These are phyloP conservation scores for Pseudogymnoascus destructans DNA, from an alignment of 2,329 filamentous ascomycete species.

Conservation along the genomic window DNA sequence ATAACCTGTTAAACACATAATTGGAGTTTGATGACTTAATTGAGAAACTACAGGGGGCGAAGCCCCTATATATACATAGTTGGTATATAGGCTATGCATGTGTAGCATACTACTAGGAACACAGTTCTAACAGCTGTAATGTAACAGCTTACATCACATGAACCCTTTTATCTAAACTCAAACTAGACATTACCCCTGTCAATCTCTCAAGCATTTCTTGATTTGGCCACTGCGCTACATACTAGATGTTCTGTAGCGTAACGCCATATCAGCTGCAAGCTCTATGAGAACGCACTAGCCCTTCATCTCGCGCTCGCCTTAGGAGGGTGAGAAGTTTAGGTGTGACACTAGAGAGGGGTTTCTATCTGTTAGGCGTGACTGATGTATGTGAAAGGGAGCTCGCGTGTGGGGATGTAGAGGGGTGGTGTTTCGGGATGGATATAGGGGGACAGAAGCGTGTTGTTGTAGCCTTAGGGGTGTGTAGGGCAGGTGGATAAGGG, in stretches of 20 bases:
- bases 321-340: background rate
- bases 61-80: too few species aligned
- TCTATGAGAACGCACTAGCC: background rate
- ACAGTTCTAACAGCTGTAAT: too few species aligned
- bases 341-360: background rate
- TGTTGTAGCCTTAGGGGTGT: background rate
- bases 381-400: constrained; percentile 2
- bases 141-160: background rate
- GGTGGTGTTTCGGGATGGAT: constrained; percentile 4
- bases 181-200: background rate
- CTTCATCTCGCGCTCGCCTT: constrained; percentile 2
- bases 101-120: too few species aligned
- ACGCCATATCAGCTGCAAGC: background rate
- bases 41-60: too few species aligned
- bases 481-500: background rate
- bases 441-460: background rate
- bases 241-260: background rate
- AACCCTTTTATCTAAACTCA: background rate
- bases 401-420: constrained; percentile 1
- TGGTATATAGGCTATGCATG: too few species aligned
- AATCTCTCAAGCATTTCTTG: constrained; percentile 1
- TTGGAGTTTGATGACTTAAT: too few species aligned
- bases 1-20: too few species aligned
- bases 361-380: background rate
- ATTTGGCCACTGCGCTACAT: background rate